Evolutionary conservation across 2,329 filamentous ascomycete genomes (phyloP).

Genomic region (Trichophyton simii): DNA sequence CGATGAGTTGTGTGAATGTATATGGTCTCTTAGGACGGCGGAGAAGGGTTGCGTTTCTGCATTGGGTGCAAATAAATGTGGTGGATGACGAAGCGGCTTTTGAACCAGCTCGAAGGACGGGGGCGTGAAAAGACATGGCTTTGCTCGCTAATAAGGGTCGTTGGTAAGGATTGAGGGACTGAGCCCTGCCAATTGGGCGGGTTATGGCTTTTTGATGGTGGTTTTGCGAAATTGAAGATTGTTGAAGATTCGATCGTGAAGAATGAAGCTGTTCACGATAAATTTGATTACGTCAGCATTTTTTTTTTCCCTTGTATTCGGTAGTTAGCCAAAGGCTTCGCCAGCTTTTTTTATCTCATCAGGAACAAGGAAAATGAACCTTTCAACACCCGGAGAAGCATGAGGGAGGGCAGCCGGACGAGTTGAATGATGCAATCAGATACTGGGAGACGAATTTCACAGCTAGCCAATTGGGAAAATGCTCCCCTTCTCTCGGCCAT

Average conservation of each 20-base stretch:
- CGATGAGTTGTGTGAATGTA: slow-evolving; percentile 92
- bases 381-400: neutral
- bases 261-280: neutral
- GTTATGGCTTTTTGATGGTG: neutral
- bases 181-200: neutral
- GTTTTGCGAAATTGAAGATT: neutral
- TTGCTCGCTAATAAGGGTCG: neutral
- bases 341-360: neutral
- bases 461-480: slow-evolving; percentile 10
- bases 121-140: slow-evolving; percentile 26
- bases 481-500: slow-evolving; percentile 6
- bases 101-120: slow-evolving; percentile 23
- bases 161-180: neutral
- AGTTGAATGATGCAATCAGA: slow-evolving; percentile 1
- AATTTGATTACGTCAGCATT: slow-evolving; percentile 2
- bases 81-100: slow-evolving; percentile 10
- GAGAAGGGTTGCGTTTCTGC: slow-evolving; percentile 73
- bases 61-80: slow-evolving; percentile 44
- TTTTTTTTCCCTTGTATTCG: neutral
- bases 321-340: neutral
- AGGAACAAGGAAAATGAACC: neutral
- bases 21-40: slow-evolving; percentile 83
- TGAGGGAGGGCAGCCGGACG: neutral
- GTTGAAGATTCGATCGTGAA: neutral
- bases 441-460: neutral